Base-by-base conservation (phyloP, 768 basidiomycete genomes). In the Auricularia cornea region DNA sequence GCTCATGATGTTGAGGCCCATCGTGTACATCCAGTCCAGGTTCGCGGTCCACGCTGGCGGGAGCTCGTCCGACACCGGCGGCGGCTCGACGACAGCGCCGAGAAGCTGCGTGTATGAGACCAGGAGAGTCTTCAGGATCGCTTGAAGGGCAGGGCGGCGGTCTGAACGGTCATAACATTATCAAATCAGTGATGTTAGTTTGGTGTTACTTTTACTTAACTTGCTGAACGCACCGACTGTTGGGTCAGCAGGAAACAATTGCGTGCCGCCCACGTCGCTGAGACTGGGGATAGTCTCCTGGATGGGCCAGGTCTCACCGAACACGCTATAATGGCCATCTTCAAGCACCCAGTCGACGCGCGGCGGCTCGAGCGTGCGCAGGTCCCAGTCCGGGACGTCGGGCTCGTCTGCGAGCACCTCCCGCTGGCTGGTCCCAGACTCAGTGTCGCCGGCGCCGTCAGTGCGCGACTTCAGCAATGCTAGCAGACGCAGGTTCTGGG, bases 281-380 rank as follows among this genome's bases (percentile, higher is more conserved):
- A 95, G 75, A 2, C 90, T 90, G 1, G 90, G 88, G 31, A 92
- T 86, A 18, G 79, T 85, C 70, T 94, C 92, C 70, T 93, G 90
- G 61, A 94, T 84, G 90, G 93, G 65, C 90, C 91, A 96, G 69
- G 81, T 81, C 72, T 94, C 90, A n/a, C 91, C 92, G 74, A 89
- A 96, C 18, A 87, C 88, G 60, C 83, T 82, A 72, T 92, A 96
- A 65, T 84, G 79, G 1, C 88, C 88, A 65, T 92, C 91, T 67
- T 94, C 90, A 1, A 91, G 79, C 60, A 96, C 89, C 92, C 93
- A 94, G 70, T 94, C 93, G 16, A 90, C 86, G 54, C 92, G 83
- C 40, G 94, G 94, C 74, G 89, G 92, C 71, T 94, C 89, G 11
- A 96, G 80, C 66, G 87, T 85, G 2, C 73, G 73, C 48, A 94